These are phyloP conservation scores for Botrytis aclada DNA, from an alignment of 2,329 filamentous ascomycete species.

Conservation along the genomic window DNA sequence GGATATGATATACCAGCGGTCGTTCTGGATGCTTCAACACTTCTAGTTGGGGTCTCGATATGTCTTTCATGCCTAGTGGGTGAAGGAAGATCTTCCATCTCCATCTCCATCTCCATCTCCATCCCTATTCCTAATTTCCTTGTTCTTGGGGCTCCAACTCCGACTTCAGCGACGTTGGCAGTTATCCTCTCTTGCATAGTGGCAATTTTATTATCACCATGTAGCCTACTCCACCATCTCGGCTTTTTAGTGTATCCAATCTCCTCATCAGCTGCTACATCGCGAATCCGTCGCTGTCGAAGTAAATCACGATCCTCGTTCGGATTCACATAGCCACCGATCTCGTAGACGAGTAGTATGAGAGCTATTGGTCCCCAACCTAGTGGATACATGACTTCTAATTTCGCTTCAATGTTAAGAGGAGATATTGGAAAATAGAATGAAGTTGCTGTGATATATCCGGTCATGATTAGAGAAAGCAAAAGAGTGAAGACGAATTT, in stretches of 20 bases:
- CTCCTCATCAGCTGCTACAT: constrained; percentile 54
- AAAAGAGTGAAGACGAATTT: constrained; percentile 57
- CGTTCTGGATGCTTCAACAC: constrained; percentile 41
- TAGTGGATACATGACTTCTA: constrained; percentile 57
- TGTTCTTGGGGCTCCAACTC: constrained; percentile 35
- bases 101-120: constrained; percentile 43
- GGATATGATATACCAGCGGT: constrained; percentile 27
- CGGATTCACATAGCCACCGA: constrained; percentile 57
- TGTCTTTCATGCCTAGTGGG: constrained; percentile 23
- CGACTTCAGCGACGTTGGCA: constrained; percentile 39
- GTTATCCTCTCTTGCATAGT: constrained; percentile 37
- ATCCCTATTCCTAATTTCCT: constrained; percentile 36
- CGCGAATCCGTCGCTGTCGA: constrained; percentile 57
- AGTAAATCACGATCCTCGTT: constrained; percentile 72
- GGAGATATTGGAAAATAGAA: constrained; percentile 59
- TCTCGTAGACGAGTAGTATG: constrained; percentile 53
- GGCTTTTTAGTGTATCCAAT: constrained; percentile 61
- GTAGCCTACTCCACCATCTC: constrained; percentile 59
- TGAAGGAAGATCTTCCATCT: constrained; percentile 39
- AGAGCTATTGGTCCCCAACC: constrained; percentile 59
- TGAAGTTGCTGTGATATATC: constrained; percentile 57
- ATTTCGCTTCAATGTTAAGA: constrained; percentile 51
- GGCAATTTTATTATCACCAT: constrained; percentile 29
- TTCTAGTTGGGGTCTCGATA: constrained; percentile 36
- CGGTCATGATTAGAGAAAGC: constrained; percentile 52